A percentile compares a stretch with the other conserved stretches of the same genome.
Conservation (phyloP, 169 alveolate species). For the Plasmodium adleri region DNA sequence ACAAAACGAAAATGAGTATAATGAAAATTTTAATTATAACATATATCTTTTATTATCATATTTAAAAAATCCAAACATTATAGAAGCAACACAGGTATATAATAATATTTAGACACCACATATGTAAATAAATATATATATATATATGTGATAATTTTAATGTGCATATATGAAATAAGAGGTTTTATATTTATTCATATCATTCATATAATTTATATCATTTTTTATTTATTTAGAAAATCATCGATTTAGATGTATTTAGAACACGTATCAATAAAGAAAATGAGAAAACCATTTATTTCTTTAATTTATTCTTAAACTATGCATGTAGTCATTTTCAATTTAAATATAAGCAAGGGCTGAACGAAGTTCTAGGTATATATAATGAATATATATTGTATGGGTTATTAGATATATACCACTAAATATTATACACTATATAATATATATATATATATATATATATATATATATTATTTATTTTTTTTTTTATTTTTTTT, state of each 20-base stretch:
- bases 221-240: constrained; percentile 14
- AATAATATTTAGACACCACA: not conserved
- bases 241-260: constrained; percentile 56
- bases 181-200: too few species aligned
- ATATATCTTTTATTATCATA: constrained; percentile 61
- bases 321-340: constrained; percentile 78
- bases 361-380: constrained; percentile 83
- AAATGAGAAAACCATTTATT: constrained; percentile 53
- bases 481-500: not conserved
- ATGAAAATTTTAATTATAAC: constrained; percentile 42
- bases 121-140: not conserved
- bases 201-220: too few species aligned
- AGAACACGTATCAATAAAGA: constrained; percentile 67
- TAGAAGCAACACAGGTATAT: constrained; percentile 62
- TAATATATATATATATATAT: not conserved
- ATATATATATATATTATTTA: not conserved
- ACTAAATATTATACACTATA: not conserved
- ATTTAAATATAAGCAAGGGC: constrained; percentile 84
- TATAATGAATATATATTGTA: not conserved
- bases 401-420: too few species aligned
- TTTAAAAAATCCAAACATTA: constrained; percentile 52
- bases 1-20: constrained; percentile 30
- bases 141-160: too few species aligned
- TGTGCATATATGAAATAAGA: too few species aligned
- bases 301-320: constrained; percentile 77